Base-by-base conservation (phyloP, 2,329 filamentous ascomycete species). In the Lasiodiplodia citricola region DNA sequence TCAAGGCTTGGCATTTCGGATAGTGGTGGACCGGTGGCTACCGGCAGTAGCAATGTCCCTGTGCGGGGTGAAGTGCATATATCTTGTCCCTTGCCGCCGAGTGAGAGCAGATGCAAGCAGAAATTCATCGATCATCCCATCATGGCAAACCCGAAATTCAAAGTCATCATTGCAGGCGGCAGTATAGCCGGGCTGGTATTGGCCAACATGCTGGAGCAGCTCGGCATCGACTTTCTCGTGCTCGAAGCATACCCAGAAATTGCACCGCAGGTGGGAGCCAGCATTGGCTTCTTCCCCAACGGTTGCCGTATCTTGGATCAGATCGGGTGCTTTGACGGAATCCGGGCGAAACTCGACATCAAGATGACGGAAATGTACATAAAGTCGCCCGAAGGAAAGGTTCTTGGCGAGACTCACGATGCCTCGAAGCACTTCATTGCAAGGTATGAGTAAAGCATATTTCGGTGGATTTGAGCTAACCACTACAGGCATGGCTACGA, bases 181-280 rank as follows among this genome's bases (percentile, higher is more conserved):
- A 58, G 51, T 31, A 60, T 67, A 44, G 50, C 68, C 6, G 68
- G 68, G 13, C 55, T 69, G 4, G 44, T 63, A 1, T 38, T 70
- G 2, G 68, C 68, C 6, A 63, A 23, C 58, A 57, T 57, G 25
- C 57, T 70, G 16, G 55, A 70, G 16, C 25, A 25, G 11, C 18
- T 60, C 3, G 55, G 51, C 14, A 68, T 70, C 18, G 65, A 64
- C 51, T 70, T 63, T 16, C 50, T 70, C 3, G 56, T 75, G 5
- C 56, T 75, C 10, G 74, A 76, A 57, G 66, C 69, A 5, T 70
- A 72, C 14, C 56, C 62, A 0, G 62, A 72, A 0, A 70, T 75
- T 31, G 71, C 72, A 10, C 72, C 74, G 14, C 66, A 70, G 18
- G 70, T 66, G 2, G 74, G 74, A 4, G 74, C 74, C 1, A 69